phyloP scores from a whole-genome alignment of 371 early-diverging fungal species.

The Fennellomyces sp. region DNA sequence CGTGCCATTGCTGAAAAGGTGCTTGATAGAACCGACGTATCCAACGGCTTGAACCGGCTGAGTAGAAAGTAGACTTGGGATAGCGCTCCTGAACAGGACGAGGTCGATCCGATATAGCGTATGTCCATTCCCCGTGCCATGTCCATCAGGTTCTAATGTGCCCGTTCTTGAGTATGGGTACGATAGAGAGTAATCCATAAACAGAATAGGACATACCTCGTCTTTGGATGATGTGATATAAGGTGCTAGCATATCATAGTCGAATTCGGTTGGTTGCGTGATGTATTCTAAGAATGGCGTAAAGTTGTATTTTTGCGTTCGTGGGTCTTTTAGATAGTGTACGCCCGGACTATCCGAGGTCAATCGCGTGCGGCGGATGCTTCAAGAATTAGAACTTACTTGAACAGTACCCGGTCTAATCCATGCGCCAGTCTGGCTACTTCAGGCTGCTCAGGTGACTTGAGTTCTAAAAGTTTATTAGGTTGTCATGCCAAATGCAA shows the following conservation, averaged over 20 bases:
- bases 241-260: conserved; percentile 75
- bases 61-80: conserved; percentile 82
- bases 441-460: conserved; percentile 9
- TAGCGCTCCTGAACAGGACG: conserved; percentile 80
- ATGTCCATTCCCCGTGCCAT: conserved; percentile 48
- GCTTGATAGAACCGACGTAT: conserved; percentile 63
- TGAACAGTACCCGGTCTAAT: conserved; percentile 82
- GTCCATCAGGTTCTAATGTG: conserved; percentile 40
- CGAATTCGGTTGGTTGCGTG: conserved; percentile 78
- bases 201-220: conserved; percentile 28
- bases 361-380: not conserved
- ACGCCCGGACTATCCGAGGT: conserved; percentile 72
- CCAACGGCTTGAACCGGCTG: conserved; percentile 66
- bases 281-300: conserved; percentile 77
- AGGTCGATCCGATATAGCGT: conserved; percentile 86
- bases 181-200: not conserved
- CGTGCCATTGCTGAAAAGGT: conserved; percentile 41
- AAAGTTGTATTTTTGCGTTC: conserved; percentile 79
- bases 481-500: too few relatives aligned
- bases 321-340: conserved; percentile 82
- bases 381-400: conserved; percentile 42
- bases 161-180: not conserved
- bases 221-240: conserved; percentile 86
- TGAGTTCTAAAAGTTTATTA: too few relatives aligned
- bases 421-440: conserved; percentile 73